Conservation (phyloP, 352 stramenopile species). For the Phytopythium sindhum region DNA sequence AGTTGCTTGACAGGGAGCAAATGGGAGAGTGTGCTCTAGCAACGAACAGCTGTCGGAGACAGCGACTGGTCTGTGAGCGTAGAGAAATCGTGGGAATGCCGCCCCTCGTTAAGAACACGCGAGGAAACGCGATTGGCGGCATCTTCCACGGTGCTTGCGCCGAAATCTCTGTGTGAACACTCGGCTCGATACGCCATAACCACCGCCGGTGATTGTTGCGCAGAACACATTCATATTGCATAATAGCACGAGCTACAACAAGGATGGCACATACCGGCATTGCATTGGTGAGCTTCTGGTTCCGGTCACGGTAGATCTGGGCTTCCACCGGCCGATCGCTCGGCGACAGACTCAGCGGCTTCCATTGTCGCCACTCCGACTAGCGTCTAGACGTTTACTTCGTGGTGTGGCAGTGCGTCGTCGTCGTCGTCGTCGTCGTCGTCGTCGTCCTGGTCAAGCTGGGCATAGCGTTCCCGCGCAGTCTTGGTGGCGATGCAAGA, state of each 20-base stretch:
- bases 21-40: neutral
- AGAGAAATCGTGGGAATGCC: neutral
- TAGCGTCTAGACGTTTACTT: conserved; percentile 6
- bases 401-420: conserved; percentile 4
- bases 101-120: neutral
- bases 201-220: neutral
- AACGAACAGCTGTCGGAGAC: neutral
- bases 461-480: conserved; percentile 22
- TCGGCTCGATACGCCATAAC: neutral
- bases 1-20: neutral
- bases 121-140: neutral
- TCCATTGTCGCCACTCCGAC: neutral
- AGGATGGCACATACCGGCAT: neutral
- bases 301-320: neutral
- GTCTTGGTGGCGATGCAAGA: conserved; percentile 30
- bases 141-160: neutral
- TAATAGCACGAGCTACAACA: neutral
- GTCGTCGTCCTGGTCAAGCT: conserved; percentile 35
- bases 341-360: neutral
- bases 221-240: neutral
- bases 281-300: too few species aligned
- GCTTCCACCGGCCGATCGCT: neutral
- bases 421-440: conserved; percentile 23
- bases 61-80: neutral
- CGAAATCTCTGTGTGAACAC: neutral